A percentile compares a stretch with the other conserved stretches of the same genome.
phyloP scores from a whole-genome alignment of 208 protist species.

The Strigomonas galati region DNA sequence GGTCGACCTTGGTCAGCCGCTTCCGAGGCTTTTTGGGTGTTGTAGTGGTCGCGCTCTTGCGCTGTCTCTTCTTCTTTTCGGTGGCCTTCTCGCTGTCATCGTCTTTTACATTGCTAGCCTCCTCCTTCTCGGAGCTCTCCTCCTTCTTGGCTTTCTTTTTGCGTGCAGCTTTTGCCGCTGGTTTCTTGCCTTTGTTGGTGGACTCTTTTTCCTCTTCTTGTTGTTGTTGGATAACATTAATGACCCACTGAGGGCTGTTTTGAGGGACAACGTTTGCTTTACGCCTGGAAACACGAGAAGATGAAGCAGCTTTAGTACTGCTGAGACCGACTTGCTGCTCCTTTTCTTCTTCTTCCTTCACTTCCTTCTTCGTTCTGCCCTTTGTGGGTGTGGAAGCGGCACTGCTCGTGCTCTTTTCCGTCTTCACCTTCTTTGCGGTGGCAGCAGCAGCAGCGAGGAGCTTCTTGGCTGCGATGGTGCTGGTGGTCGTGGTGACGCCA shows the following conservation, averaged over 20 bases:
- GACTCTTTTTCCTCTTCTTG: too few relatives aligned
- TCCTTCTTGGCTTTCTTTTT: constrained; percentile 2
- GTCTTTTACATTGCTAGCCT: neutral
- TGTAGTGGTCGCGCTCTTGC: neutral
- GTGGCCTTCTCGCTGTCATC: neutral
- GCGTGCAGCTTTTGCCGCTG: too few relatives aligned
- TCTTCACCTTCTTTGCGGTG: neutral
- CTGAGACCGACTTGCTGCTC: too few relatives aligned
- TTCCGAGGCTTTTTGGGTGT: neutral
- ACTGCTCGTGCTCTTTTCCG: too few relatives aligned
- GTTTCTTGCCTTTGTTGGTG: too few relatives aligned
- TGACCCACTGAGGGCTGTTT: too few relatives aligned
- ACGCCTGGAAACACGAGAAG: too few relatives aligned
- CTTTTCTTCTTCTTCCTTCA: neutral
- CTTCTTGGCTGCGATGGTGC: neutral
- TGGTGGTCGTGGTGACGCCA: too few relatives aligned
- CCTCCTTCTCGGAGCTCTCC: neutral
- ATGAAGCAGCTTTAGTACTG: neutral
- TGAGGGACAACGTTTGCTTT: too few relatives aligned
- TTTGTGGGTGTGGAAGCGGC: neutral
- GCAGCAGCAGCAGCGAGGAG: neutral
- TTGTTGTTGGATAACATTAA: too few relatives aligned
- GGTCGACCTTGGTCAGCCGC: constrained; percentile 12
- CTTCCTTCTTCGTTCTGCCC: neutral
- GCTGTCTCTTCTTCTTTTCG: constrained; percentile 3